Percentiles rank a stretch among this genome's conserved stretches.
Evolutionary conservation across 441 rosid genomes (phyloP).

Genomic region (Bocquillonia castaneifolia): DNA sequence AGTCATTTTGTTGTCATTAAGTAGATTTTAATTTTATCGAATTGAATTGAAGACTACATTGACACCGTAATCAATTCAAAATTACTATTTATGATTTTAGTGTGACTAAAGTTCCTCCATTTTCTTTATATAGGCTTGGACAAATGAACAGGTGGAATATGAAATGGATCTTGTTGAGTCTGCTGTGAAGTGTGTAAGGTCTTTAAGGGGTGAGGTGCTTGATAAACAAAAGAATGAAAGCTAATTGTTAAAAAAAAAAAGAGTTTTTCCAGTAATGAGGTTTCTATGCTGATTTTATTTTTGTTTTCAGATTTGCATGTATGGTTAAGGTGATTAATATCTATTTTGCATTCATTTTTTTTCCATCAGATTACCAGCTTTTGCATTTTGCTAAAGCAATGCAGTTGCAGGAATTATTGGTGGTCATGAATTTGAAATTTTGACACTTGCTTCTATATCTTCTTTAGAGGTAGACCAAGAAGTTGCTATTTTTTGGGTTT

Average conservation of each 20-base stretch:
- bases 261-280: background rate
- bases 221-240: constrained; percentile 78
- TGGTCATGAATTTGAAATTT: constrained; percentile 58
- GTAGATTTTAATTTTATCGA: background rate
- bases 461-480: constrained; percentile 49
- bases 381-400: constrained; percentile 60
- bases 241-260: constrained; percentile 26
- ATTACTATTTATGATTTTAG: background rate
- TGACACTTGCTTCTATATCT: constrained; percentile 61
- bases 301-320: too few species aligned
- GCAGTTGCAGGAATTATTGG: constrained; percentile 42
- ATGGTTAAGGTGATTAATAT: background rate
- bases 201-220: constrained; percentile 67
- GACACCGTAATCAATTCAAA: background rate
- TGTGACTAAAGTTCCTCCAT: background rate
- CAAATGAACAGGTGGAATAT: constrained; percentile 55
- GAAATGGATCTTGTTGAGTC: constrained; percentile 71
- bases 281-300: background rate
- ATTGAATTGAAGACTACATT: background rate
- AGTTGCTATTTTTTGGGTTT: background rate
- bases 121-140: constrained; percentile 48
- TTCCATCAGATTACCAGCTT: constrained; percentile 69
- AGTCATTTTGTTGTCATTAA: background rate
- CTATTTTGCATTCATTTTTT: background rate
- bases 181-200: constrained; percentile 62